Evolutionary conservation across 805 yeast genomes (phyloP).

Genomic region (Starmerella sirachaensis): DNA sequence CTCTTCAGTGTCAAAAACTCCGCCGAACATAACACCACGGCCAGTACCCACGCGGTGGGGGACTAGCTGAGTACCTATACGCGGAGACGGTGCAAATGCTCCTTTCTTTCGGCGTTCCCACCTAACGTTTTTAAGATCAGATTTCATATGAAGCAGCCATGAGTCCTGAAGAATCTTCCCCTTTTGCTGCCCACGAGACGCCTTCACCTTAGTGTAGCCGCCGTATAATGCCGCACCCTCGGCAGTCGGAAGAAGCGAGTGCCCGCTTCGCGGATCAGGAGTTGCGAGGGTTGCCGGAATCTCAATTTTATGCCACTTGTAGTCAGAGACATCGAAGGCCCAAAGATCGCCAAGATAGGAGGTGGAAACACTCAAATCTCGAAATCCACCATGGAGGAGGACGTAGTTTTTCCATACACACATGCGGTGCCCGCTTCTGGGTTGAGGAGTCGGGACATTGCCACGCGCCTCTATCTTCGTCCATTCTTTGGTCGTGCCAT

Average conservation of each 20-base stretch:
- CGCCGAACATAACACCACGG: constrained; percentile 87
- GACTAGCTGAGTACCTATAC: constrained; percentile 90
- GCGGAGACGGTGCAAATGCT: constrained; percentile 80
- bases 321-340: constrained; percentile 80
- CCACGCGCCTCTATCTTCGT: constrained; percentile 63
- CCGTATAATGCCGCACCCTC: constrained; percentile 86
- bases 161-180: constrained; percentile 81
- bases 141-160: constrained; percentile 79
- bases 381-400: constrained; percentile 79
- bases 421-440: constrained; percentile 88
- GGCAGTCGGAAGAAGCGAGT: constrained; percentile 60
- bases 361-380: constrained; percentile 76
- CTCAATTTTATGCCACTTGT: constrained; percentile 84
- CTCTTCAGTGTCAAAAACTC: constrained; percentile 89
- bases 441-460: constrained; percentile 40
- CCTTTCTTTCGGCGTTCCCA: constrained; percentile 88
- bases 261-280: constrained; percentile 93
- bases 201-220: constrained; percentile 88
- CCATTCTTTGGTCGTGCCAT: constrained; percentile 80
- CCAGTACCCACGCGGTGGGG: constrained; percentile 53
- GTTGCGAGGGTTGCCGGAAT: constrained; percentile 67
- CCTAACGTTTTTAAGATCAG: constrained; percentile 60
- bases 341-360: constrained; percentile 77
- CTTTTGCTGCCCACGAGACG: constrained; percentile 69
- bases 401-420: constrained; percentile 85